Base-by-base conservation (phyloP, 2,329 filamentous ascomycete genomes). In the Sporothrix brasiliensis region DNA sequence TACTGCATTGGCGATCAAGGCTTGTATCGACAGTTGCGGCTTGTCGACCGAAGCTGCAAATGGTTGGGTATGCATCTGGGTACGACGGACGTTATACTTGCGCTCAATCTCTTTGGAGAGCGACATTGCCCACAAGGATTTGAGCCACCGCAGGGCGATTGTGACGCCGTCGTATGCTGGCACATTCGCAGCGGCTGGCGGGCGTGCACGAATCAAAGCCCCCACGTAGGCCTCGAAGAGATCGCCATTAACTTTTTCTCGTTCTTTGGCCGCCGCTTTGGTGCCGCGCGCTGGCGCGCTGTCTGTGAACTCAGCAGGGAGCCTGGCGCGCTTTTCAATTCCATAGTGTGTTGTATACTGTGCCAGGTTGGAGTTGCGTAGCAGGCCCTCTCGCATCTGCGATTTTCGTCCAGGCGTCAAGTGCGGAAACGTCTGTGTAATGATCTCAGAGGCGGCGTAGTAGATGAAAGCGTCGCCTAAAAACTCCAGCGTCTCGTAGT, bases 161-260 rank as follows among this genome's bases (percentile, higher is more conserved):
- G 79, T 73, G 61, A 91, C 85, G 0, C 94, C 93, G 61, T 87
- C 78, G 27, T 71, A 71, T 0, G 14, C 34, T 24, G 41, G 44
- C 3, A 24, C 21, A 13, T 81, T 79, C 11, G 39, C 6, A n/a
- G 21, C 61, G 14, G 30, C 39, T 7, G 58, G 39, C 0, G 88
- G 84, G 75, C 93, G 87, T 0, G 90, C 89, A 2, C 92, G 81
- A 47, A 97, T 86, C 6, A 94, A 80, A 3, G 91, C 94, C 10
- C 91, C 94, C 19, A 97, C 87, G 75, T 96, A 97, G 0, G 94
- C 91, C 78, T 98, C 94, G 75, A 97, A 96, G 21, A 97, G 85
- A 77, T 98, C 94, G 10, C 90, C 94, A 70, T 91, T 84, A 11
- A 93, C 88, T 79, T 97, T 97, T 16, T 82, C 85, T 72, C 86